These are phyloP conservation scores for Coriolopsis trogii DNA, from an alignment of 1,284 basidiomycete genomes.

Conservation along the genomic window DNA sequence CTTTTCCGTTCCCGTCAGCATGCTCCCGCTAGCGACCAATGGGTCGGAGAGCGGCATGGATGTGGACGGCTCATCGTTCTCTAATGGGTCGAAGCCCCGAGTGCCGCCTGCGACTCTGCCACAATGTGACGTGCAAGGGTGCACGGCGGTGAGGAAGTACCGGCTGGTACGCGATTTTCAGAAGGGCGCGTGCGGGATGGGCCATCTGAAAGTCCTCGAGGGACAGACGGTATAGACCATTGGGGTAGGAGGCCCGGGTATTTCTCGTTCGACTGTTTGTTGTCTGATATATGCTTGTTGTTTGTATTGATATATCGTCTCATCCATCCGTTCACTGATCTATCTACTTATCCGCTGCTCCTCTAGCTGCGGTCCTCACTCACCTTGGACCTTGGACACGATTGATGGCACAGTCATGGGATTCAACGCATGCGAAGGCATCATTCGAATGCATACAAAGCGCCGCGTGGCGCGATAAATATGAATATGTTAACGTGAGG, in stretches of 20 bases:
- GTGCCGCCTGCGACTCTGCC: constrained; percentile 1
- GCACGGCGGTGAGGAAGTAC: constrained; percentile 50
- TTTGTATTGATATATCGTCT: background rate
- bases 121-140: constrained; percentile 52
- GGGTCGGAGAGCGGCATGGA: constrained; percentile 21
- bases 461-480: constrained; percentile 2
- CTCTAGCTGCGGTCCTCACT: too few relatives aligned
- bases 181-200: constrained; percentile 56
- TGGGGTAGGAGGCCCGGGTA: background rate
- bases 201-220: constrained; percentile 59
- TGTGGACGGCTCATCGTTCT: constrained; percentile 22
- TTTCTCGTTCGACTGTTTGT: background rate
- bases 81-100: constrained; percentile 23
- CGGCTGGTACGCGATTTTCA: constrained; percentile 51
- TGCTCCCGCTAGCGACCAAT: constrained; percentile 31
- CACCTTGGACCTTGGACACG: too few relatives aligned
- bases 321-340: background rate
- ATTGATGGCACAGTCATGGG: background rate
- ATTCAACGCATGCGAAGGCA: too few relatives aligned
- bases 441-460: background rate
- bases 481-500: constrained; percentile 3
- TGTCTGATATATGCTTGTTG: background rate
- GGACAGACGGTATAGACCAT: constrained; percentile 19
- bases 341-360: too few relatives aligned
- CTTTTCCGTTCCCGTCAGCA: constrained; percentile 54